Percentiles rank a stretch among this genome's conserved stretches.
Conservation (phyloP, 1,284 basidiomycete genomes). For the Entoloma clypeatum region DNA sequence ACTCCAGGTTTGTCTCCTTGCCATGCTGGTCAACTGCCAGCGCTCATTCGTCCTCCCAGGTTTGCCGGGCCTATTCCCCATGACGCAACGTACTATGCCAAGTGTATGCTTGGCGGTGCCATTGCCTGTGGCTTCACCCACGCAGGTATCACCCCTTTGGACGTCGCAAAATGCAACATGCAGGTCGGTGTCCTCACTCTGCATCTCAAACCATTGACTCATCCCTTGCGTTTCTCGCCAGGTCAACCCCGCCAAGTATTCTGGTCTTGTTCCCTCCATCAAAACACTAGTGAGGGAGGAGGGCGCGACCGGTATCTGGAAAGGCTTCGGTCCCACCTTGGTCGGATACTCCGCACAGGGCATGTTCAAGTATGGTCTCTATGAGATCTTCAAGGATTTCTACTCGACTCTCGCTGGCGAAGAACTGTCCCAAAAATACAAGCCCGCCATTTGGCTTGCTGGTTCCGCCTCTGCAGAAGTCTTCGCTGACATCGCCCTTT, state of each 20-base stretch:
- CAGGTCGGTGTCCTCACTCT: constrained; percentile 60
- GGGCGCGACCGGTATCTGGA: constrained; percentile 84
- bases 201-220: constrained; percentile 1
- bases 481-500: constrained; percentile 89
- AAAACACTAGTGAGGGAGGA: constrained; percentile 78
- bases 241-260: constrained; percentile 77
- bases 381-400: constrained; percentile 92
- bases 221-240: constrained; percentile 26
- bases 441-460: constrained; percentile 91
- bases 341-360: constrained; percentile 96
- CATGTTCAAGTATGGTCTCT: constrained; percentile 95
- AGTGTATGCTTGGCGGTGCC: constrained; percentile 85
- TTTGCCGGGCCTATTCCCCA: constrained; percentile 70
- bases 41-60: constrained; percentile 31
- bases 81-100: constrained; percentile 69
- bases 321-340: constrained; percentile 89
- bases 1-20: constrained; percentile 50
- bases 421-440: constrained; percentile 83
- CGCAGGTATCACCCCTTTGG: constrained; percentile 89
- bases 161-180: constrained; percentile 98
- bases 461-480: constrained; percentile 93
- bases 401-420: constrained; percentile 86
- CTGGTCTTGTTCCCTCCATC: constrained; percentile 72
- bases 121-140: constrained; percentile 94
- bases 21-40: constrained; percentile 12